Conservation (phyloP, 2,329 filamentous ascomycete species). For the Nannizziopsis barbatae region DNA sequence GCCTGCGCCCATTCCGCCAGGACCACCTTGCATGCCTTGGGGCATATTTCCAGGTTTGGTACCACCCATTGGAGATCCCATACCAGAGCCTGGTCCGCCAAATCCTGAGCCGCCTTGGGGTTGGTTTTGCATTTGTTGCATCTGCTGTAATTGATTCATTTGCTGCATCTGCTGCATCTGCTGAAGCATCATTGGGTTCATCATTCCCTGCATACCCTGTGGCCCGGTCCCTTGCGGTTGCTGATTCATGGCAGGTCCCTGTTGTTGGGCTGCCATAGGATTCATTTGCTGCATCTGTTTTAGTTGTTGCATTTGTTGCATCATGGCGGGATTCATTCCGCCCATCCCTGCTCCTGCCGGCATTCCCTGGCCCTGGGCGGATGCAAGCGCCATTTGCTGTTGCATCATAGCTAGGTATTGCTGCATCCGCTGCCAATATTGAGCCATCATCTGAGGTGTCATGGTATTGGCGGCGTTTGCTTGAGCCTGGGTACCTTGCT, state of each 20-base stretch:
- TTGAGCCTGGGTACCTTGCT: conserved; percentile 37
- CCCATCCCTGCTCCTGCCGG: conserved; percentile 49
- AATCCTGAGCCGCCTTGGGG: conserved; percentile 30
- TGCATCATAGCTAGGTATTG: conserved; percentile 95
- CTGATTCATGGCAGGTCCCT: conserved; percentile 26
- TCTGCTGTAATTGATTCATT: conserved; percentile 51
- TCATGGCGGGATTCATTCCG: conserved; percentile 62
- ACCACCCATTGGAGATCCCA: conserved; percentile 27
- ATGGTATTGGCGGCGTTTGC: conserved; percentile 49
- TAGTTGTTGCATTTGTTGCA: conserved; percentile 61
- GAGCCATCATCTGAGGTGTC: conserved; percentile 94
- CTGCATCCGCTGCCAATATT: conserved; percentile 98
- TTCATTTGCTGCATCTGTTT: conserved; percentile 57
- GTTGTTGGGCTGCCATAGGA: conserved; percentile 40
- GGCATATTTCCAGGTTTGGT: conserved; percentile 18
- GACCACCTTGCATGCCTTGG: conserved; percentile 21
- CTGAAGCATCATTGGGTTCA: conserved; percentile 65
- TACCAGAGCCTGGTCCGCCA: conserved; percentile 25
- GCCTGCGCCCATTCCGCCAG: conserved; percentile 36
- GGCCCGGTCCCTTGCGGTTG: conserved; percentile 41
- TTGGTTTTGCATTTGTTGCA: conserved; percentile 42
- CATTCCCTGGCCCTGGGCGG: conserved; percentile 46
- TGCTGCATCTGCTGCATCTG: conserved; percentile 57
- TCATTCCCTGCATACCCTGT: conserved; percentile 43
- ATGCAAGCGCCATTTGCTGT: conserved; percentile 60